Percentiles rank a stretch among this genome's conserved stretches.
phyloP scores from a whole-genome alignment of 2,329 filamentous ascomycete genomes.

The Coleophoma cylindrospora region DNA sequence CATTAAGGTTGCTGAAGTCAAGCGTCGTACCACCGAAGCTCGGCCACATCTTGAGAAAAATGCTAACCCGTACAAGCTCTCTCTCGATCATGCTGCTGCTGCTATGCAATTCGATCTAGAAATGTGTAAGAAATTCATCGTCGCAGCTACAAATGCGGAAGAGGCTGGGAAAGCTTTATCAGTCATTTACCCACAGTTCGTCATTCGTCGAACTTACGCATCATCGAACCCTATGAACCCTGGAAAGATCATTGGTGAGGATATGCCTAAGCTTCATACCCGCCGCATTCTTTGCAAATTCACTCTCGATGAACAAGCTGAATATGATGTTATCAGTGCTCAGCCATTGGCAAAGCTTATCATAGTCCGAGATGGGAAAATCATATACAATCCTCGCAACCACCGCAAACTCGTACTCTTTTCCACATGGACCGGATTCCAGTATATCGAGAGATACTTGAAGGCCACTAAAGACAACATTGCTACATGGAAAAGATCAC shows the following conservation, averaged over 20 bases:
- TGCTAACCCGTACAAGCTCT: neutral
- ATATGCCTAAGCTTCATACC: neutral
- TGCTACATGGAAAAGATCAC: neutral
- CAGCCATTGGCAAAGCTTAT: neutral
- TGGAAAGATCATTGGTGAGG: neutral
- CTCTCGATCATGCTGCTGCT: neutral
- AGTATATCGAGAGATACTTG: neutral
- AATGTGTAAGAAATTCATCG: neutral
- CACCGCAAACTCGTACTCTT: neutral
- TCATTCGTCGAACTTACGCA: neutral
- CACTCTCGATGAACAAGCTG: neutral
- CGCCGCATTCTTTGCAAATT: neutral
- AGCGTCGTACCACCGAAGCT: neutral
- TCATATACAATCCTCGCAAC: neutral
- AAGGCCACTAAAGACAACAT: neutral
- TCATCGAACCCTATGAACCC: neutral
- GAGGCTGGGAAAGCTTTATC: neutral
- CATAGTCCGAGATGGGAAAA: neutral
- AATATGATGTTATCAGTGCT: neutral
- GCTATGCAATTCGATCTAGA: neutral
- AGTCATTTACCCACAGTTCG: neutral
- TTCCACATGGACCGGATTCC: neutral
- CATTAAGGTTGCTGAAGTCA: neutral
- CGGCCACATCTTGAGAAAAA: neutral
- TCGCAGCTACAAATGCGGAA: too few relatives aligned